Conservation (phyloP, 2,329 filamentous ascomycete species). For the Xylaria sp. region DNA sequence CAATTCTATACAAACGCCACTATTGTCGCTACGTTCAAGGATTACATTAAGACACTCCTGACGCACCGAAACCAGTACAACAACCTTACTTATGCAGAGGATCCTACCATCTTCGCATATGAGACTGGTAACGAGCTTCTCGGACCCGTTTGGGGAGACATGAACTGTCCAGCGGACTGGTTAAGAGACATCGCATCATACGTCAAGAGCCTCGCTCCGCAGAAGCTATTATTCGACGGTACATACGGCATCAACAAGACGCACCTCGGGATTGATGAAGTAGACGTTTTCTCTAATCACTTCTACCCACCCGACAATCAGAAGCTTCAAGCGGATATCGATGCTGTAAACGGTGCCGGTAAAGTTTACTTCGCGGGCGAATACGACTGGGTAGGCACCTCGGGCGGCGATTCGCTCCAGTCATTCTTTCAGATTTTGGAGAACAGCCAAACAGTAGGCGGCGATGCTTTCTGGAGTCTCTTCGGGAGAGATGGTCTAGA, state of each 20-base stretch:
- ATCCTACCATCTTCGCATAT: slow-evolving; percentile 62
- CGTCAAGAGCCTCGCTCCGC: slow-evolving; percentile 57
- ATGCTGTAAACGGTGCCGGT: slow-evolving; percentile 49
- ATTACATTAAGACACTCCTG: slow-evolving; percentile 57
- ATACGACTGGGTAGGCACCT: slow-evolving; percentile 57
- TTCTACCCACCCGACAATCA: slow-evolving; percentile 58
- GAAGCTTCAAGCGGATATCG: slow-evolving; percentile 55
- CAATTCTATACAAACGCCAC: slow-evolving; percentile 59
- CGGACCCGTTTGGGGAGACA: slow-evolving; percentile 57
- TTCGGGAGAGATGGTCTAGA: slow-evolving; percentile 59
- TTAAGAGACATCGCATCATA: slow-evolving; percentile 55
- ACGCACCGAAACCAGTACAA: slow-evolving; percentile 60
- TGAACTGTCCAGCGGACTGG: slow-evolving; percentile 57
- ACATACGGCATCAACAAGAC: slow-evolving; percentile 60
- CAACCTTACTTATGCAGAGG: slow-evolving; percentile 59
- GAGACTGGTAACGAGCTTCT: slow-evolving; percentile 62
- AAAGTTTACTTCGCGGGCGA: slow-evolving; percentile 60
- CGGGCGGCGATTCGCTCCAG: slow-evolving; percentile 50
- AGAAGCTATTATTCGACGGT: slow-evolving; percentile 60
- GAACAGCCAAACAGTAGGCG: slow-evolving; percentile 52
- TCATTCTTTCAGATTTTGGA: slow-evolving; percentile 57
- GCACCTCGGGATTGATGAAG: slow-evolving; percentile 55
- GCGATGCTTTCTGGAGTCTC: slow-evolving; percentile 60
- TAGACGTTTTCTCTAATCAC: slow-evolving; percentile 62
- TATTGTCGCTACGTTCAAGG: slow-evolving; percentile 58